Conservation (phyloP, 345 rosid species). For the Hypericum androsaemum region DNA sequence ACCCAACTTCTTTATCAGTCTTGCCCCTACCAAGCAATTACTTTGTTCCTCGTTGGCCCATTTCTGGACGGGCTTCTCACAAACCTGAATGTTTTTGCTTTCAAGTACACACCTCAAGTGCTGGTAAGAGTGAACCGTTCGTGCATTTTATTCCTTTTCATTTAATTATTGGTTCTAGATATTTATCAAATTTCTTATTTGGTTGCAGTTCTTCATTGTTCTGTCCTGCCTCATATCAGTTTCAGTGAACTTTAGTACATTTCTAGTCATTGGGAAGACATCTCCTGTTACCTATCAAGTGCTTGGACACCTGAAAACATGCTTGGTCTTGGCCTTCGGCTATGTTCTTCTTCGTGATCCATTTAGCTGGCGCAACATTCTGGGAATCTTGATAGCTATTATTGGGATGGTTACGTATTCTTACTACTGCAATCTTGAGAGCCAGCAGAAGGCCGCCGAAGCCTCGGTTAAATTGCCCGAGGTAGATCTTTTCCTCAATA, state of each 20-base stretch:
- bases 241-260: slow-evolving; percentile 98
- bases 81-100: slow-evolving; percentile 85
- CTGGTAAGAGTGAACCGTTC: slow-evolving; percentile 50
- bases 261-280: slow-evolving; percentile 96
- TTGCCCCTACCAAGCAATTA: slow-evolving; percentile 94
- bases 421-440: slow-evolving; percentile 61
- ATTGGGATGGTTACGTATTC: slow-evolving; percentile 95
- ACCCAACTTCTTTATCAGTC: slow-evolving; percentile 98
- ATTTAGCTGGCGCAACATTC: slow-evolving; percentile 91
- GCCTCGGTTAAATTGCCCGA: slow-evolving; percentile 52
- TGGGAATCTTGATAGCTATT: slow-evolving; percentile 87
- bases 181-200: slow-evolving; percentile 11
- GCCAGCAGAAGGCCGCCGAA: slow-evolving; percentile 78
- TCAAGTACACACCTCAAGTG: slow-evolving; percentile 92
- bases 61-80: slow-evolving; percentile 95
- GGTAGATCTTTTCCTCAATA: slow-evolving; percentile 28
- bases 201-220: slow-evolving; percentile 95
- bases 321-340: slow-evolving; percentile 95
- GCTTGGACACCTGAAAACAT: slow-evolving; percentile 97
- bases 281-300: slow-evolving; percentile 99
- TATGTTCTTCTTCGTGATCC: slow-evolving; percentile 86
- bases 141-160: not conserved
- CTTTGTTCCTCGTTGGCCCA: slow-evolving; percentile 84
- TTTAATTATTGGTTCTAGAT: slow-evolving; percentile 8
- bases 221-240: slow-evolving; percentile 97